Conservation (phyloP, 192 early-diverging fungal genomes). For the Powellomyces hirtus region DNA sequence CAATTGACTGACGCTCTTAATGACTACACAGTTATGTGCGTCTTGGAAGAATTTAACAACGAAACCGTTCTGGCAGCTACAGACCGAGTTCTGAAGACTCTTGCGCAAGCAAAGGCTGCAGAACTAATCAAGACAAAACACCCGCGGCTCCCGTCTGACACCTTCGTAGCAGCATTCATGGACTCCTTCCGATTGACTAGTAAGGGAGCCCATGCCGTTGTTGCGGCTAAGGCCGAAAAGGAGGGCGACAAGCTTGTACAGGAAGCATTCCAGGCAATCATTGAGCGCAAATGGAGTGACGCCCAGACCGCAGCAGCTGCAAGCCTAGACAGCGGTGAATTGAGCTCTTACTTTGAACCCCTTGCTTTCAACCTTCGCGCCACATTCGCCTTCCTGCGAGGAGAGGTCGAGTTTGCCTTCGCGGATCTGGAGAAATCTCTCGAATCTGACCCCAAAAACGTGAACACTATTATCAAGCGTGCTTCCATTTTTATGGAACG, state of each 20-base stretch:
- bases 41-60: slow-evolving; percentile 93
- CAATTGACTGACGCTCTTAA: slow-evolving; percentile 57
- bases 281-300: slow-evolving; percentile 38
- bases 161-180: slow-evolving; percentile 89
- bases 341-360: slow-evolving; percentile 46
- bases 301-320: slow-evolving; percentile 19
- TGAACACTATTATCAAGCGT: slow-evolving; percentile 85
- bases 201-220: slow-evolving; percentile 10
- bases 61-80: slow-evolving; percentile 71
- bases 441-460: slow-evolving; percentile 70
- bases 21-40: slow-evolving; percentile 89
- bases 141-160: slow-evolving; percentile 79
- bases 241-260: slow-evolving; percentile 34
- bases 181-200: slow-evolving; percentile 78
- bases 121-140: slow-evolving; percentile 66
- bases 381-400: slow-evolving; percentile 86
- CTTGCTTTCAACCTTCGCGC: slow-evolving; percentile 82
- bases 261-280: slow-evolving; percentile 63
- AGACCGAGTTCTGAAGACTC: slow-evolving; percentile 84
- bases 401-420: slow-evolving; percentile 71
- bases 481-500: slow-evolving; percentile 91
- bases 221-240: slow-evolving; percentile 14
- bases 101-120: slow-evolving; percentile 73
- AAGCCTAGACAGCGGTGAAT: slow-evolving; percentile 6
- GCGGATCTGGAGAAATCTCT: slow-evolving; percentile 78